A percentile compares a stretch with the other conserved stretches of the same genome.
Evolutionary conservation across 805 yeast genomes (phyloP).

Genomic region (Candida sakaeoensis): DNA sequence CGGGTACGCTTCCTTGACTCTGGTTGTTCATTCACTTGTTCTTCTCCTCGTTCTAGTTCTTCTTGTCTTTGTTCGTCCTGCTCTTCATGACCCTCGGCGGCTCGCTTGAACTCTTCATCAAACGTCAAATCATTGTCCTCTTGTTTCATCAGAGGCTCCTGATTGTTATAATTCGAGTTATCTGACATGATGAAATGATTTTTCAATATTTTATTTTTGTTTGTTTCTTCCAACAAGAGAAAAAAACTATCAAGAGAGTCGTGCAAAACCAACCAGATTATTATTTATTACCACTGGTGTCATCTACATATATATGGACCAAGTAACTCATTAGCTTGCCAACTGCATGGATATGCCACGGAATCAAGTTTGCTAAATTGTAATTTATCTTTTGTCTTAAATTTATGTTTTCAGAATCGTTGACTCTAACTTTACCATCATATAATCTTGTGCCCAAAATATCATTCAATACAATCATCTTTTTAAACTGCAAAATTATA

Average conservation of each 20-base stretch:
- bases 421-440: slow-evolving; percentile 14
- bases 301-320: slow-evolving; percentile 53
- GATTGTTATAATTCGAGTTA: slow-evolving; percentile 6
- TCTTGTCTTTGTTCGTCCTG: slow-evolving; percentile 2
- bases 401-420: slow-evolving; percentile 3
- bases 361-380: slow-evolving; percentile 40
- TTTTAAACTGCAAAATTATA: slow-evolving; percentile 58
- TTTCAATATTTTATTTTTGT: background rate
- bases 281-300: slow-evolving; percentile 8
- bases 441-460: slow-evolving; percentile 29
- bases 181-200: slow-evolving; percentile 6
- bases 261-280: background rate
- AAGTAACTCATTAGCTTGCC: slow-evolving; percentile 55
- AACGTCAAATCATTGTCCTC: slow-evolving; percentile 10
- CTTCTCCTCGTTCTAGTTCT: slow-evolving; percentile 9
- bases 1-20: slow-evolving; percentile 8
- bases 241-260: slow-evolving; percentile 6
- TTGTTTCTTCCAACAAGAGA: slow-evolving; percentile 1
- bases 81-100: slow-evolving; percentile 4
- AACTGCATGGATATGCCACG: slow-evolving; percentile 75
- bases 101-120: slow-evolving; percentile 12
- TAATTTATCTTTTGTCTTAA: slow-evolving; percentile 9
- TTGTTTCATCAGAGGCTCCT: slow-evolving; percentile 2
- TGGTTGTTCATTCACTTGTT: slow-evolving; percentile 5
- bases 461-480: slow-evolving; percentile 44